A percentile compares a stretch with the other conserved stretches of the same genome.
Evolutionary conservation across 352 stramenopile species (phyloP).

Genomic region (Chrysophaeum taylorii): DNA sequence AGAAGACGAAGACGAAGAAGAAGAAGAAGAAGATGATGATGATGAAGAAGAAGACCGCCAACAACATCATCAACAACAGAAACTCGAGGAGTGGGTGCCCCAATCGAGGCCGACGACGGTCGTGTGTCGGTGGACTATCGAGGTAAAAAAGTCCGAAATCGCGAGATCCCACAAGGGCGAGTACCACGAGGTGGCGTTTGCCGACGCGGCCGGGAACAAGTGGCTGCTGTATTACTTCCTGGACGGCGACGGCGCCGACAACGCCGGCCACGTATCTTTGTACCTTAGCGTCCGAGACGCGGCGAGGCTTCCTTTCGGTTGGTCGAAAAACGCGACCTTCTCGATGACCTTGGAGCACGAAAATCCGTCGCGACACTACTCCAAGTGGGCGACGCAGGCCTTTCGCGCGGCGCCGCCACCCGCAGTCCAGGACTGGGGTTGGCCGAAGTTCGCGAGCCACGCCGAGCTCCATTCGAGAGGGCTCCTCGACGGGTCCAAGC

Average conservation of each 20-base stretch:
- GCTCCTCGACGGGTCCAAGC: not conserved
- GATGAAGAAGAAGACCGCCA: not conserved
- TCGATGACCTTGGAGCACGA: slow-evolving; percentile 8
- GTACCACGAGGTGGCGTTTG: slow-evolving; percentile 10
- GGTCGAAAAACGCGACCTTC: slow-evolving; percentile 12
- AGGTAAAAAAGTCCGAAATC: not conserved
- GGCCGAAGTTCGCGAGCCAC: slow-evolving; percentile 7
- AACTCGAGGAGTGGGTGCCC: slow-evolving; percentile 8
- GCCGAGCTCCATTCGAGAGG: not conserved
- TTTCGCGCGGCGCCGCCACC: slow-evolving; percentile 14
- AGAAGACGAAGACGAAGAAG: not conserved
- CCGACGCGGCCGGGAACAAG: not conserved
- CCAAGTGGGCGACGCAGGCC: slow-evolving; percentile 14
- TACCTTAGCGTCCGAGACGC: slow-evolving; percentile 4
- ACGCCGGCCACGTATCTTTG: slow-evolving; percentile 3
- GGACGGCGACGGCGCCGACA: slow-evolving; percentile 12
- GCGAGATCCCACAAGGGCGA: slow-evolving; percentile 8
- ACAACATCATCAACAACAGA: too few relatives aligned
- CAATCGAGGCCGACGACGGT: slow-evolving; percentile 11
- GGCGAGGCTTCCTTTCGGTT: slow-evolving; percentile 2
- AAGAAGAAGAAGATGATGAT: not conserved
- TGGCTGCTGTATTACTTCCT: slow-evolving; percentile 15
- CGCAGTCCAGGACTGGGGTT: slow-evolving; percentile 15
- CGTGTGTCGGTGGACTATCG: not conserved
- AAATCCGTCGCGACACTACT: not conserved